A percentile compares a stretch with the other conserved stretches of the same genome.
Evolutionary conservation across 495 filamentous ascomycete genomes (phyloP).

Genomic region (Lepidopterella palustris): DNA sequence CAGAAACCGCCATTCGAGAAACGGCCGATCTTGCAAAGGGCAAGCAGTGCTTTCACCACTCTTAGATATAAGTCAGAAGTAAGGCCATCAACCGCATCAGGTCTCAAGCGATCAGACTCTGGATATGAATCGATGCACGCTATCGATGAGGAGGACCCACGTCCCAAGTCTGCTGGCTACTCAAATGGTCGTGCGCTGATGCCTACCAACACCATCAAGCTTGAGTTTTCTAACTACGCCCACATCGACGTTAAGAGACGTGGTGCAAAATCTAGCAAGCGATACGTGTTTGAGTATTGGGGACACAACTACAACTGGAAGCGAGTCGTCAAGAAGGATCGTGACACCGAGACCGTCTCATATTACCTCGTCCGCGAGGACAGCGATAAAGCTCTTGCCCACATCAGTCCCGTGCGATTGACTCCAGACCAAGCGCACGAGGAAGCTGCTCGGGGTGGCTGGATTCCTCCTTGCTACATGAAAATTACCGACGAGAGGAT

Average conservation of each 20-base stretch:
- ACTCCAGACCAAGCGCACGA: conserved; percentile 62
- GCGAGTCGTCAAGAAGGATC: conserved; percentile 57
- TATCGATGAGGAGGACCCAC: conserved; percentile 40
- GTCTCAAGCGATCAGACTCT: conserved; percentile 50
- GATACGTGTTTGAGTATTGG: conserved; percentile 92
- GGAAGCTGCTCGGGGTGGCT: conserved; percentile 75
- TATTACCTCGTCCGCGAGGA: conserved; percentile 72
- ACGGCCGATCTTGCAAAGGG: conserved; percentile 52
- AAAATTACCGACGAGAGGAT: conserved; percentile 71
- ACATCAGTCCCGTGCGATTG: conserved; percentile 76
- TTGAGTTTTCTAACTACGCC: conserved; percentile 97
- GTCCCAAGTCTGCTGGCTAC: conserved; percentile 36
- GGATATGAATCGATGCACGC: conserved; percentile 47
- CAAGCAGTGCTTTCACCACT: conserved; percentile 59
- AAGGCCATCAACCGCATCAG: conserved; percentile 41
- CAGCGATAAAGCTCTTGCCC: conserved; percentile 58
- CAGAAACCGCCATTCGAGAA: conserved; percentile 45
- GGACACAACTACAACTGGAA: conserved; percentile 80
- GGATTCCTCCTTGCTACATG: conserved; percentile 86
- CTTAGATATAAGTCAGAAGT: conserved; percentile 53
- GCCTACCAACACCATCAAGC: conserved; percentile 66
- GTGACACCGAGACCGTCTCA: conserved; percentile 55
- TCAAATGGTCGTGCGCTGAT: conserved; percentile 32
- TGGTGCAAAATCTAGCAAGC: conserved; percentile 62
- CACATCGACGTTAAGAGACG: conserved; percentile 75